These are phyloP conservation scores for Protomyces arabidopsidicola DNA, from an alignment of 1,139 yeast species.

Conservation along the genomic window DNA sequence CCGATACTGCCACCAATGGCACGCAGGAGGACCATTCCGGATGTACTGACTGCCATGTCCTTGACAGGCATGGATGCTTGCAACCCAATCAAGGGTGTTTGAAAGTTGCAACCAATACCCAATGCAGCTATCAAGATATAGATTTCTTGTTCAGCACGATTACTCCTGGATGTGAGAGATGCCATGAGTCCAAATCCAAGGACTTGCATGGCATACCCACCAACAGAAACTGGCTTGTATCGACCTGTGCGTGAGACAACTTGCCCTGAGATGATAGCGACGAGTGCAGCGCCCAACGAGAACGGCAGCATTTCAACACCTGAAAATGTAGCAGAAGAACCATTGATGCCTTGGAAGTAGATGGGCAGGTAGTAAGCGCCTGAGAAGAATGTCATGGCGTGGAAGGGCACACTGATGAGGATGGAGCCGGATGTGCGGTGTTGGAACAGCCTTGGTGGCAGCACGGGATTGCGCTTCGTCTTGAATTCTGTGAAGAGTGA, in stretches of 20 bases:
- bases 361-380: constrained; percentile 48
- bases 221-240: constrained; percentile 49
- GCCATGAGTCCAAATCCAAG: constrained; percentile 54
- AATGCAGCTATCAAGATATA: constrained; percentile 52
- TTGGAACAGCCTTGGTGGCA: constrained; percentile 46
- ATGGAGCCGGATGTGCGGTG: constrained; percentile 45
- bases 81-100: constrained; percentile 49
- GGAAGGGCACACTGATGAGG: constrained; percentile 42
- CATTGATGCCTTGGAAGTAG: constrained; percentile 53
- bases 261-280: constrained; percentile 49
- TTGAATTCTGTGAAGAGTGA: constrained; percentile 51
- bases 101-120: constrained; percentile 53
- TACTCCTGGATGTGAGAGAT: constrained; percentile 44
- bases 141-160: constrained; percentile 48
- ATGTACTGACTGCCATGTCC: constrained; percentile 26
- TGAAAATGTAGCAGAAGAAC: constrained; percentile 51
- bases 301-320: constrained; percentile 57
- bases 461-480: constrained; percentile 47
- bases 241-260: constrained; percentile 47
- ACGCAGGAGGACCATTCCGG: constrained; percentile 23
- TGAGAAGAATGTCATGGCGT: constrained; percentile 48
- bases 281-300: constrained; percentile 50
- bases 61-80: constrained; percentile 55
- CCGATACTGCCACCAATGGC: constrained; percentile 28
- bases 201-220: constrained; percentile 47